These are phyloP conservation scores for Pseudogymnoascus sp. DNA, from an alignment of 2,329 filamentous ascomycete genomes.

Conservation along the genomic window DNA sequence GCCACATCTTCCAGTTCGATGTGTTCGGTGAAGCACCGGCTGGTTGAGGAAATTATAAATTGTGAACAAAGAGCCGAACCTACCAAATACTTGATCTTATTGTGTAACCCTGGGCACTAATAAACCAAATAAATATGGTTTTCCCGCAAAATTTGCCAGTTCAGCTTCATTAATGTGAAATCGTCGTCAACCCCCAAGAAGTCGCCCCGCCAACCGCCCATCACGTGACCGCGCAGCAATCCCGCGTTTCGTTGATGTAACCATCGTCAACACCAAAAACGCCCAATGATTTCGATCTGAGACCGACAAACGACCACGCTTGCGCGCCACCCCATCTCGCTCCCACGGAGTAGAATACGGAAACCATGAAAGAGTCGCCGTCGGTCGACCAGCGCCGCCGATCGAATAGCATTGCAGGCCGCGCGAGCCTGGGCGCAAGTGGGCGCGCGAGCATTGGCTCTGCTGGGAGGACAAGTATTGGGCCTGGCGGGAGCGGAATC, in stretches of 20 bases:
- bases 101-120: neutral
- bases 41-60: neutral
- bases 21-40: no score
- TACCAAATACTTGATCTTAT: neutral
- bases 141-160: neutral
- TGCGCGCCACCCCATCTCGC: neutral
- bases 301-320: neutral
- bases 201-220: neutral
- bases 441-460: neutral
- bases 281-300: neutral
- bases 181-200: neutral
- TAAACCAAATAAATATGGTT: neutral
- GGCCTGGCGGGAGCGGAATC: neutral
- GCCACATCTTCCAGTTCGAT: neutral
- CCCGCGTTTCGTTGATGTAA: constrained; percentile 8
- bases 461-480: neutral
- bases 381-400: neutral
- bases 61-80: neutral
- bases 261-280: constrained; percentile 9
- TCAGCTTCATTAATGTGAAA: neutral
- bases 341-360: neutral
- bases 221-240: constrained; percentile 8
- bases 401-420: neutral
- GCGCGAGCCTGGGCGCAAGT: constrained; percentile 3
- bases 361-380: neutral